Conservation (phyloP, 352 stramenopile species). For the Phytophthora constricta region DNA sequence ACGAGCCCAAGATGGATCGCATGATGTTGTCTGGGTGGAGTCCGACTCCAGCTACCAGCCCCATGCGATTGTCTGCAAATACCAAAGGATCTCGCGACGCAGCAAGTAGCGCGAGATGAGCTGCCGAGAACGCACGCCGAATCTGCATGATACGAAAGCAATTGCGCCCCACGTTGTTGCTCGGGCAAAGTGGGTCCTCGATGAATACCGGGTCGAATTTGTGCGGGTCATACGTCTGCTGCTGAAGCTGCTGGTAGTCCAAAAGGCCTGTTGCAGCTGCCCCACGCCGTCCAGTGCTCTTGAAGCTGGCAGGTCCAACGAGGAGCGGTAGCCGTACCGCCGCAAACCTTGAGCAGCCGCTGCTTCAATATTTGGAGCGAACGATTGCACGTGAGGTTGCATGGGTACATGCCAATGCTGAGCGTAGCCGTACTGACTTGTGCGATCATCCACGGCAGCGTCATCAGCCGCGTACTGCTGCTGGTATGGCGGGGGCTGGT, state of each 20-base stretch:
- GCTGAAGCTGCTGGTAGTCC: slow-evolving; percentile 48
- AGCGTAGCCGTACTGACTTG: slow-evolving; percentile 46
- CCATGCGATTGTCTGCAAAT: slow-evolving; percentile 64
- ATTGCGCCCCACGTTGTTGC: slow-evolving; percentile 97
- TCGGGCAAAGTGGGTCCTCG: slow-evolving; percentile 93
- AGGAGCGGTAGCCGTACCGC: slow-evolving; percentile 74
- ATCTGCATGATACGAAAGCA: slow-evolving; percentile 95
- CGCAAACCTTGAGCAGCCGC: slow-evolving; percentile 65
- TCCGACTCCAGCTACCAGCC: slow-evolving; percentile 65
- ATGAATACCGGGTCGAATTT: slow-evolving; percentile 96
- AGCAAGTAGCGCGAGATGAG: slow-evolving; percentile 70
- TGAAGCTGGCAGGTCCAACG: slow-evolving; percentile 62
- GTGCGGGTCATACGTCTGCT: slow-evolving; percentile 82
- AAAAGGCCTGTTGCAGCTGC: slow-evolving; percentile 42
- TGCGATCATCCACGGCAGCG: slow-evolving; percentile 60
- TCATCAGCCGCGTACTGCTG: slow-evolving; percentile 55
- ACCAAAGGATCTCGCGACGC: slow-evolving; percentile 60
- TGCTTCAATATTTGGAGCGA: slow-evolving; percentile 59
- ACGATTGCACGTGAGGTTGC: slow-evolving; percentile 44
- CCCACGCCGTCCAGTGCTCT: slow-evolving; percentile 35
- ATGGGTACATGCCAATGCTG: slow-evolving; percentile 71
- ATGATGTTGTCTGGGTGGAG: slow-evolving; percentile 85
- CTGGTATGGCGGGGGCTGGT: slow-evolving; percentile 55
- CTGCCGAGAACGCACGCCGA: slow-evolving; percentile 75
- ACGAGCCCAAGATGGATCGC: slow-evolving; percentile 66